These are phyloP conservation scores for Podila clonocystis DNA, from an alignment of 192 early-diverging fungal genomes.

Conservation along the genomic window DNA sequence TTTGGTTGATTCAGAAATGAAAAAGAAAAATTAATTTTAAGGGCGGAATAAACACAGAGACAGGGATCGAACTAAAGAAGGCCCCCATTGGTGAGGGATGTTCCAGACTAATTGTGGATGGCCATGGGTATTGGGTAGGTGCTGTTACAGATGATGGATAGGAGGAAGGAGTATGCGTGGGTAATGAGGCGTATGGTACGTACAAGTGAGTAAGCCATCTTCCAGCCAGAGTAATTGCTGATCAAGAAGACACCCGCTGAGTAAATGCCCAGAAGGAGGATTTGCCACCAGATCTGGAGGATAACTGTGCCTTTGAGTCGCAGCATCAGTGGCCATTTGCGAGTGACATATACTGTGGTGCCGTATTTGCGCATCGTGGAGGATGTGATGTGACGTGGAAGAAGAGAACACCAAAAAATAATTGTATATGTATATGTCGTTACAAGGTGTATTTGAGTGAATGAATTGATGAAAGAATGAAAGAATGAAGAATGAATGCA, in stretches of 20 bases:
- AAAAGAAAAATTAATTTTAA: no score
- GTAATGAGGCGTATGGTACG: neutral
- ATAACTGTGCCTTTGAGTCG: slow-evolving; percentile 48
- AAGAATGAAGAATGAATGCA: neutral
- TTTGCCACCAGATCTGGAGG: slow-evolving; percentile 39
- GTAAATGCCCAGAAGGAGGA: slow-evolving; percentile 19
- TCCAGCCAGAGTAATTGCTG: slow-evolving; percentile 26
- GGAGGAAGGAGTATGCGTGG: no score
- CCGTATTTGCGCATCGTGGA: slow-evolving; percentile 16
- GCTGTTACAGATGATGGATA: neutral
- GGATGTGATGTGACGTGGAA: neutral
- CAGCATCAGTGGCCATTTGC: slow-evolving; percentile 48
- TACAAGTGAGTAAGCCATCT: slow-evolving; percentile 43
- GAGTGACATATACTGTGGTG: slow-evolving; percentile 28
- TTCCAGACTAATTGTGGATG: no score
- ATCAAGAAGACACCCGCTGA: slow-evolving; percentile 26
- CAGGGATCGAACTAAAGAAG: no score
- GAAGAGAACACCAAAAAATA: neutral
- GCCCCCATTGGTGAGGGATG: no score
- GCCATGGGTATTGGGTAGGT: neutral
- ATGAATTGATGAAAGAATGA: neutral
- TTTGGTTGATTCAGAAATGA: neutral
- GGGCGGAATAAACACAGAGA: no score
- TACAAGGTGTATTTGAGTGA: neutral
- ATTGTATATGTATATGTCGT: no score